phyloP scores from a whole-genome alignment of 768 basidiomycete genomes.

The Exidia glandulosa region DNA sequence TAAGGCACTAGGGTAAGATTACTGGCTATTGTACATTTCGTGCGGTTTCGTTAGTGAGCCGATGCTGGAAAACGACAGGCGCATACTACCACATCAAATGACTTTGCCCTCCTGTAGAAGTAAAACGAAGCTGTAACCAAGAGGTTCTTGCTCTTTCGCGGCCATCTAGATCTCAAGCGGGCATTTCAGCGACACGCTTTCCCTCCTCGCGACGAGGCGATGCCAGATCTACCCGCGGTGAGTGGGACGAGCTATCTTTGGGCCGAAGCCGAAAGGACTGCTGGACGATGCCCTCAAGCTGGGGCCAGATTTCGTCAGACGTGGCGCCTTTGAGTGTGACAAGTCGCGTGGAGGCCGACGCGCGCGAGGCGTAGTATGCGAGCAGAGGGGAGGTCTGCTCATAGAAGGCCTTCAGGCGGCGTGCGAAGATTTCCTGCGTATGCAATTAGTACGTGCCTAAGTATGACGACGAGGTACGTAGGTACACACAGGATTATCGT shows the following conservation, averaged over 20 bases:
- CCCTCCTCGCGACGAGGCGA: too few species aligned
- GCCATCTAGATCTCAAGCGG: too few species aligned
- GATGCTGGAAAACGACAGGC: neutral
- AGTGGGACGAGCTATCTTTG: neutral
- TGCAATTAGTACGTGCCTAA: slow-evolving; percentile 4
- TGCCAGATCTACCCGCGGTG: neutral
- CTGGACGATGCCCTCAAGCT: slow-evolving; percentile 53
- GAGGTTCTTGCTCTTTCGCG: neutral
- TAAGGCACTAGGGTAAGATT: too few species aligned
- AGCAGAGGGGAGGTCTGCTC: slow-evolving; percentile 73
- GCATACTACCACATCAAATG: neutral
- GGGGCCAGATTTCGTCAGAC: slow-evolving; percentile 86
- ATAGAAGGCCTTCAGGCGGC: slow-evolving; percentile 68
- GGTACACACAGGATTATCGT: slow-evolving; percentile 71
- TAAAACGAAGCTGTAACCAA: too few species aligned
- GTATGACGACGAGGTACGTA: neutral
- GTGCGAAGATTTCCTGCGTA: slow-evolving; percentile 66
- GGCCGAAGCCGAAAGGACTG: slow-evolving; percentile 37
- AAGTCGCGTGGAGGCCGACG: slow-evolving; percentile 29
- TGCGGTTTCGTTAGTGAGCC: neutral
- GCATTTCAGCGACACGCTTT: neutral
- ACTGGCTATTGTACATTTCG: neutral
- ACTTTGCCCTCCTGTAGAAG: too few species aligned
- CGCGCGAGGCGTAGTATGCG: slow-evolving; percentile 44
- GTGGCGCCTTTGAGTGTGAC: slow-evolving; percentile 59